Percentiles rank a stretch among this genome's conserved stretches.
Conservation (phyloP, 2,329 filamentous ascomycete genomes). For the Aspergillus calidoustus region DNA sequence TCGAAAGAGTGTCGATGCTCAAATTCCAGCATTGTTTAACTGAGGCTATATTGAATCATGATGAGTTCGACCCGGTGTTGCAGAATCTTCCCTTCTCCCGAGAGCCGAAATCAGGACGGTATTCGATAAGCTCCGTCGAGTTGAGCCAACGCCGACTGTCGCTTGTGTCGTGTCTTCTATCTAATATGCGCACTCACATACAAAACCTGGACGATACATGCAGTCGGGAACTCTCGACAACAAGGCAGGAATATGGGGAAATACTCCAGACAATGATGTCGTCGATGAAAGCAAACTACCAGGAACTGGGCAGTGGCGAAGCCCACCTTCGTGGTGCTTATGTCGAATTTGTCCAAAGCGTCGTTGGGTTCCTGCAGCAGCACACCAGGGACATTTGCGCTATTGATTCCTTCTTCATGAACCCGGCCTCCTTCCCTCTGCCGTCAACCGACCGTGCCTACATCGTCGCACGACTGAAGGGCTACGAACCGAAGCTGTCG, state of each 20-base stretch:
- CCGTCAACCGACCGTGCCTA: constrained; percentile 65
- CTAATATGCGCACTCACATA: constrained; percentile 62
- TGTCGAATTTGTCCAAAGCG: constrained; percentile 64
- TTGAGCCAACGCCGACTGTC: constrained; percentile 59
- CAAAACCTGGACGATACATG: constrained; percentile 41
- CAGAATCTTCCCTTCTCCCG: constrained; percentile 62
- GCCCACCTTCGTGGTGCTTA: constrained; percentile 55
- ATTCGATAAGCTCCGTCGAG: constrained; percentile 57
- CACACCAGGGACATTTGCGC: constrained; percentile 60
- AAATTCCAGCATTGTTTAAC: constrained; percentile 66
- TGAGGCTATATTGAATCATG: constrained; percentile 56
- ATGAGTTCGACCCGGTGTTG: constrained; percentile 53
- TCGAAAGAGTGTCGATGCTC: constrained; percentile 63
- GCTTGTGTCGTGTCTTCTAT: constrained; percentile 60
- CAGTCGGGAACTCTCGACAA: constrained; percentile 41
- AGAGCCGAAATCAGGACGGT: constrained; percentile 41
- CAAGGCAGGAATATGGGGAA: constrained; percentile 51
- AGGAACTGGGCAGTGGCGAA: constrained; percentile 52
- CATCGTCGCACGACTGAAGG: constrained; percentile 64
- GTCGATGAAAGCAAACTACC: constrained; percentile 65
- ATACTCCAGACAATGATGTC: constrained; percentile 62
- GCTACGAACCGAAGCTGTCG: constrained; percentile 60
- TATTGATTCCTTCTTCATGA: constrained; percentile 64
- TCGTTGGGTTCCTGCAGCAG: constrained; percentile 65
- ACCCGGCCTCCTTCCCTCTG: constrained; percentile 63